phyloP scores from a whole-genome alignment of 73 alveolate species.

The Strombidium stylifer region DNA sequence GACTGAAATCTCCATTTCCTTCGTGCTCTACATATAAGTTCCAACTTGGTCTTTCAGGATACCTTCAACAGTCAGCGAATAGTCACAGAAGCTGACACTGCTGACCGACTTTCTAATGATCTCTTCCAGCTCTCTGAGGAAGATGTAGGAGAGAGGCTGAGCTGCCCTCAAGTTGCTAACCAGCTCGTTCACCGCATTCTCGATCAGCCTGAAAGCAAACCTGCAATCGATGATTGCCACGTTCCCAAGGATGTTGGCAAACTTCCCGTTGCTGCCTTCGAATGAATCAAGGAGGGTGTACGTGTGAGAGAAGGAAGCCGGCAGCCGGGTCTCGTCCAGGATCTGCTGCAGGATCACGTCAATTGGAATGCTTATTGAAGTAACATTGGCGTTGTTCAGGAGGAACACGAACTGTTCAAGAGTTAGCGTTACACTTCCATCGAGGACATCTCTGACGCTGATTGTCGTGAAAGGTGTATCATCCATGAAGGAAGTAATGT shows the following conservation, averaged over 20 bases:
- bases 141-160: neutral
- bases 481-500: neutral
- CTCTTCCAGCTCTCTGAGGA: neutral
- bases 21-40: constrained; percentile 36
- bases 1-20: constrained; percentile 26
- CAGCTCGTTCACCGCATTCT: neutral
- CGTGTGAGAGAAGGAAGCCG: neutral
- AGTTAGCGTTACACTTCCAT: neutral
- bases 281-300: constrained; percentile 49
- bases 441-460: neutral
- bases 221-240: constrained; percentile 51
- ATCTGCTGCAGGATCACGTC: constrained; percentile 12
- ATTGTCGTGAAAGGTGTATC: neutral
- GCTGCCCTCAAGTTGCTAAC: neutral
- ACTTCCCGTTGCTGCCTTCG: constrained; percentile 56
- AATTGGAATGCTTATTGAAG: neutral
- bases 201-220: neutral
- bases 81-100: constrained; percentile 20
- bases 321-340: neutral
- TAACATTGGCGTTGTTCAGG: neutral
- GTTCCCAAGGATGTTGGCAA: constrained; percentile 53
- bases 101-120: neutral
- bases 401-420: neutral
- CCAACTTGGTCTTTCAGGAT: constrained; percentile 47
- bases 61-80: constrained; percentile 52